Evolutionary conservation across 441 rosid species (phyloP).

Genomic region (Kokia cookei): DNA sequence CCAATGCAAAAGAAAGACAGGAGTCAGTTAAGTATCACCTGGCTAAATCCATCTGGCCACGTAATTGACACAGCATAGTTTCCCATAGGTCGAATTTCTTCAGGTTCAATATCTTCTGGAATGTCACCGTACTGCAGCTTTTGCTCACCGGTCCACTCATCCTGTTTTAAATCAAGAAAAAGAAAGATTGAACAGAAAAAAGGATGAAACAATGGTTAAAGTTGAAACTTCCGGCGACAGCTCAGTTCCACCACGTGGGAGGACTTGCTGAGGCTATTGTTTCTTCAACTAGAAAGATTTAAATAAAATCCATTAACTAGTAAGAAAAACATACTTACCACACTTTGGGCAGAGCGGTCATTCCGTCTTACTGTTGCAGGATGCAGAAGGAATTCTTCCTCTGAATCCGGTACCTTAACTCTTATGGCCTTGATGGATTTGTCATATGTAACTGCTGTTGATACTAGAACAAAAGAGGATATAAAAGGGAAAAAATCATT

Average conservation of each 20-base stretch:
- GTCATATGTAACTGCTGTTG: constrained; percentile 87
- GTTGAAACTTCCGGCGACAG: not conserved
- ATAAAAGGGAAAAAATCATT: not conserved
- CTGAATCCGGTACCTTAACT: constrained; percentile 89
- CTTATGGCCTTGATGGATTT: constrained; percentile 67
- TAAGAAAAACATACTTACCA: constrained; percentile 38
- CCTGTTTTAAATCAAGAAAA: constrained; percentile 34
- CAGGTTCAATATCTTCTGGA: constrained; percentile 88
- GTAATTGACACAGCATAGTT: constrained; percentile 90
- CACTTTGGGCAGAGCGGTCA: constrained; percentile 87
- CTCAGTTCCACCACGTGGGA: not conserved
- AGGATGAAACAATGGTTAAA: not conserved
- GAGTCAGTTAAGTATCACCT: constrained; percentile 34
- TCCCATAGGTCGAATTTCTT: constrained; percentile 89
- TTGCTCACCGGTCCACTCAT: constrained; percentile 94
- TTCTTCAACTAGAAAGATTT: not conserved
- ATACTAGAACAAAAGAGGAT: constrained; percentile 39
- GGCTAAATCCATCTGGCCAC: constrained; percentile 95
- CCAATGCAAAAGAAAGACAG: not conserved
- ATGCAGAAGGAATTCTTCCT: constrained; percentile 83
- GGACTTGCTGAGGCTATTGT: not conserved
- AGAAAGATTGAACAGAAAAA: not conserved
- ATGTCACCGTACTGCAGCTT: constrained; percentile 65
- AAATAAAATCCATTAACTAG: not conserved
- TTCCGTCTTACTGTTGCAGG: constrained; percentile 95